Evolutionary conservation across 73 alveolate genomes (phyloP).

Genomic region (Blepharisma japonicum): DNA sequence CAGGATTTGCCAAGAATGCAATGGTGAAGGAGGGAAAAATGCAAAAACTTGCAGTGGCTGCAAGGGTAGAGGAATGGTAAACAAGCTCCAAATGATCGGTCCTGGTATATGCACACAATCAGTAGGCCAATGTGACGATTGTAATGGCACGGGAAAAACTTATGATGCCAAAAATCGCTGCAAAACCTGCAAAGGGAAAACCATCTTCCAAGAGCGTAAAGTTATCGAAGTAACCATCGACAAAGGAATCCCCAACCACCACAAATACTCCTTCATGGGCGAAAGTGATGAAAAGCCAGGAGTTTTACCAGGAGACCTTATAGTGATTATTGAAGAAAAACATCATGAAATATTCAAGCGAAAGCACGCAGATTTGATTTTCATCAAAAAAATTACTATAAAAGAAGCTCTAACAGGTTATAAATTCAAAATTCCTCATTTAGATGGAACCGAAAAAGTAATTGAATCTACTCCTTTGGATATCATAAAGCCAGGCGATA

Average conservation of each 20-base stretch:
- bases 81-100: conserved; percentile 82
- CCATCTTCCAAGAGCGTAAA: conserved; percentile 77
- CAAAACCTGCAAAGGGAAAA: conserved; percentile 78
- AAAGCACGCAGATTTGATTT: conserved; percentile 91
- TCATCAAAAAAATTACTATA: conserved; percentile 78
- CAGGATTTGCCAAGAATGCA: conserved; percentile 84
- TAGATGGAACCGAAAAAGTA: conserved; percentile 85
- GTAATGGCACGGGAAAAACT: conserved; percentile 92
- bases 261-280: conserved; percentile 89
- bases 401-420: conserved; percentile 95
- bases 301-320: conserved; percentile 94
- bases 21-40: conserved; percentile 87
- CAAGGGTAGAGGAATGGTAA: conserved; percentile 89
- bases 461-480: conserved; percentile 86
- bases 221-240: conserved; percentile 80
- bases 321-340: conserved; percentile 73
- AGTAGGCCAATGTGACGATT: conserved; percentile 87
- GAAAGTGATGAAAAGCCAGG: conserved; percentile 98
- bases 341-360: conserved; percentile 87
- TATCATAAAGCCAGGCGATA: conserved; percentile 86
- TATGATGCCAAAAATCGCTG: conserved; percentile 76
- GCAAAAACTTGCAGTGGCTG: conserved; percentile 88
- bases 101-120: conserved; percentile 94
- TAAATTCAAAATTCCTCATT: conserved; percentile 75
- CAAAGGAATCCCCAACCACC: conserved; percentile 97